Percentiles rank a stretch among this genome's conserved stretches.
Evolutionary conservation across 164 flowering plant genomes (phyloP).

Genomic region (Pachysandra terminalis): DNA sequence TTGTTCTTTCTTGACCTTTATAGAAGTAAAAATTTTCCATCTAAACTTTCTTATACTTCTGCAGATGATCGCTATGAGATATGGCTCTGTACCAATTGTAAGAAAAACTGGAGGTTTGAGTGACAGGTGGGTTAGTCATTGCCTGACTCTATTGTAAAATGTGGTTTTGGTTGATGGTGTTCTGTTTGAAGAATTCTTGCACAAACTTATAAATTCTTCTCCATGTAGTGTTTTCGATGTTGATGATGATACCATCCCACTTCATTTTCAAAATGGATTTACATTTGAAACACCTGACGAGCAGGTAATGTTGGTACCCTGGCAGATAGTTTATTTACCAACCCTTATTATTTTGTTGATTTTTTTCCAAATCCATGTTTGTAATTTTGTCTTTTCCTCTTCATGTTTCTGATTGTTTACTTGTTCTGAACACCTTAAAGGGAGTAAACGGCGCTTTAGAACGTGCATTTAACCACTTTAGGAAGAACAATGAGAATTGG

Average conservation of each 20-base stretch:
- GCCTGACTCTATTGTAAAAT: background rate
- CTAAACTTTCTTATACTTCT: conserved; percentile 5
- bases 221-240: conserved; percentile 77
- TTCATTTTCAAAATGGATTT: conserved; percentile 74
- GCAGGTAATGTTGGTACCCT: conserved; percentile 45
- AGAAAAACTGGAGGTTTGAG: conserved; percentile 92
- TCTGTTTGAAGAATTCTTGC: background rate
- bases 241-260: conserved; percentile 74
- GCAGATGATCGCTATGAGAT: conserved; percentile 99
- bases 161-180: background rate
- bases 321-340: too few relatives aligned
- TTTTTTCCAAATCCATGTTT: background rate
- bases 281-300: conserved; percentile 78
- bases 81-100: conserved; percentile 85
- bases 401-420: background rate
- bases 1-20: background rate
- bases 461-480: conserved; percentile 70
- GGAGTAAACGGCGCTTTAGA: conserved; percentile 74
- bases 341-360: too few relatives aligned
- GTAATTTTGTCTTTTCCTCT: background rate
- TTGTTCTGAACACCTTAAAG: conserved; percentile 29
- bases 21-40: background rate
- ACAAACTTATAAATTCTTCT: background rate
- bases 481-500: conserved; percentile 51
- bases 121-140: conserved; percentile 59